phyloP scores from a whole-genome alignment of 306 rosid genomes.

The Nissolia schottii region DNA sequence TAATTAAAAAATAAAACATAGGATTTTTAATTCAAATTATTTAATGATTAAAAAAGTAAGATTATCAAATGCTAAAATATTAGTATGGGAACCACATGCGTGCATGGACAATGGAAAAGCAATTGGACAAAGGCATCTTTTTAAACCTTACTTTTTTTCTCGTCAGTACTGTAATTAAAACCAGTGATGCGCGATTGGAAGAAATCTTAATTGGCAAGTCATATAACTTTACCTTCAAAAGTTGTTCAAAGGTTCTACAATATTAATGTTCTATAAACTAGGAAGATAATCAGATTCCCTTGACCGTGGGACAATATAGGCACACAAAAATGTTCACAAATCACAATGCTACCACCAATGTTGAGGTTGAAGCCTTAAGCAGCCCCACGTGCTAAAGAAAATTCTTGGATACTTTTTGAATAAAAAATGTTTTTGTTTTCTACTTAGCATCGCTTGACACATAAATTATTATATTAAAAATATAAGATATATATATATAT shows the following conservation, averaged over 20 bases:
- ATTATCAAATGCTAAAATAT: not conserved
- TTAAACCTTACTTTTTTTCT: not conserved
- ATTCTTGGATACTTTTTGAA: no score
- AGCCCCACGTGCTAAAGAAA: no score
- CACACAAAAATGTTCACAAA: conserved; percentile 12
- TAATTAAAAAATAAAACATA: no score
- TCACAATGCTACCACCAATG: not conserved
- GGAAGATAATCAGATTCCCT: not conserved
- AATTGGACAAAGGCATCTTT: conserved; percentile 17
- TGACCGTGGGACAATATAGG: not conserved
- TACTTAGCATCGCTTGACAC: no score
- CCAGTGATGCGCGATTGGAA: no score
- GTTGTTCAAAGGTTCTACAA: conserved; percentile 11
- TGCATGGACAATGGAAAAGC: not conserved
- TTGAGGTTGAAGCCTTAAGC: not conserved
- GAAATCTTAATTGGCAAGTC: no score
- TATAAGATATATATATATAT: no score
- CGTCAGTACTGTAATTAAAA: not conserved
- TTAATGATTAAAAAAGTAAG: not conserved
- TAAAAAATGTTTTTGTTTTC: no score
- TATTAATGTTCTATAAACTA: not conserved
- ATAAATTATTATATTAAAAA: no score
- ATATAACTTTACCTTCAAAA: not conserved
- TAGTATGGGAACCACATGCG: not conserved
- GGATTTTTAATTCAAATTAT: not conserved